phyloP scores from a whole-genome alignment of 805 yeast species.

The Candida yuanshanica region DNA sequence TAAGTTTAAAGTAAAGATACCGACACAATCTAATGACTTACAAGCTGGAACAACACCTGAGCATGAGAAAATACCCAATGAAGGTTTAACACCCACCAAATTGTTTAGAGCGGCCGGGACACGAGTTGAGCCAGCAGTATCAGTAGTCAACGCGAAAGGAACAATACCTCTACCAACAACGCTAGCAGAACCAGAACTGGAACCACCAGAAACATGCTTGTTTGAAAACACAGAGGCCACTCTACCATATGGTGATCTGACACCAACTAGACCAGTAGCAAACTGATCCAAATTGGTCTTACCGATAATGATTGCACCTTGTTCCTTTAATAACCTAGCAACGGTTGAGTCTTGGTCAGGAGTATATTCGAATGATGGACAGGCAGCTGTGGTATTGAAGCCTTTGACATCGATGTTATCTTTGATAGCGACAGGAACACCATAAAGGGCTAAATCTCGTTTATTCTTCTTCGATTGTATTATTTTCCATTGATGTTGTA shows the following conservation, averaged over 20 bases:
- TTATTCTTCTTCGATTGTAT: slow-evolving; percentile 59
- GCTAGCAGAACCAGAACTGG: slow-evolving; percentile 93
- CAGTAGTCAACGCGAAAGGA: slow-evolving; percentile 89
- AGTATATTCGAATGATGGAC: slow-evolving; percentile 72
- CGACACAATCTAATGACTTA: slow-evolving; percentile 87
- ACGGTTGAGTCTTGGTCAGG: slow-evolving; percentile 73
- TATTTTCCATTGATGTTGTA: slow-evolving; percentile 72
- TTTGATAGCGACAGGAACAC: slow-evolving; percentile 93
- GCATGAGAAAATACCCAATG: slow-evolving; percentile 82
- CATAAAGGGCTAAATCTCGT: slow-evolving; percentile 62
- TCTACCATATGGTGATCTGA: slow-evolving; percentile 90
- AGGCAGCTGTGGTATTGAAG: slow-evolving; percentile 88
- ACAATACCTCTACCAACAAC: slow-evolving; percentile 87
- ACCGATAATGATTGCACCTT: slow-evolving; percentile 91
- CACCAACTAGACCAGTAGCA: slow-evolving; percentile 96
- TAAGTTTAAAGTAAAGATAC: slow-evolving; percentile 72
- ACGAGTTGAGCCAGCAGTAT: slow-evolving; percentile 97
- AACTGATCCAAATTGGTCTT: slow-evolving; percentile 95
- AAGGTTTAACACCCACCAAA: slow-evolving; percentile 87
- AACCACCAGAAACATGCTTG: slow-evolving; percentile 88
- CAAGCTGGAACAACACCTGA: slow-evolving; percentile 97
- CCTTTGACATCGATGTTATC: slow-evolving; percentile 90
- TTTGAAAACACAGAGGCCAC: slow-evolving; percentile 74
- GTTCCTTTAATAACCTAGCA: slow-evolving; percentile 66
- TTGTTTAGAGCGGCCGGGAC: slow-evolving; percentile 96